Conservation (phyloP, 2,329 filamentous ascomycete species). For the Sclerotinia borealis region DNA sequence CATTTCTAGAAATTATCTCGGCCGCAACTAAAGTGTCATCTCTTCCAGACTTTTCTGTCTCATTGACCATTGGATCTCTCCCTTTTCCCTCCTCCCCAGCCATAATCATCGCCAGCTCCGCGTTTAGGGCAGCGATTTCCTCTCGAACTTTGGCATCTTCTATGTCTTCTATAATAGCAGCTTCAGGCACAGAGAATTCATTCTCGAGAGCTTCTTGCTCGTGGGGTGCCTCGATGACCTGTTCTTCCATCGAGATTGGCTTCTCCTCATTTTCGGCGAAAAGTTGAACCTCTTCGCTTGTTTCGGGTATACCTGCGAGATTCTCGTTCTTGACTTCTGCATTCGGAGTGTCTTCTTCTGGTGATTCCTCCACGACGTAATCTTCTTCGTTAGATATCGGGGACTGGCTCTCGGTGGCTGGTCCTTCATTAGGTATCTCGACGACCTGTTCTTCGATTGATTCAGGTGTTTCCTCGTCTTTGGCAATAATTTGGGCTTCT, state of each 20-base stretch:
- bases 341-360: not conserved
- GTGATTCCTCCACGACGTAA: rapidly evolving
- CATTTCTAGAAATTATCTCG: not conserved
- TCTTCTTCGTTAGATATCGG: rapidly evolving
- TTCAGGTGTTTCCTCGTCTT: not conserved
- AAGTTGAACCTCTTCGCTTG: not conserved
- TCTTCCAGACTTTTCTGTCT: not conserved
- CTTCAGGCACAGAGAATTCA: not conserved
- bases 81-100: not conserved
- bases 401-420: rapidly evolving
- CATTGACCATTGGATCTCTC: not conserved
- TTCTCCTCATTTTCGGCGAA: not conserved
- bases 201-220: not conserved
- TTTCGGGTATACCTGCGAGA: no score
- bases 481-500: not conserved
- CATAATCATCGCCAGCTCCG: not conserved
- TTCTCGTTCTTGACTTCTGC: not conserved
- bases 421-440: not conserved
- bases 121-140: not conserved
- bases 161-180: not conserved
- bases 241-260: not conserved
- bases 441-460: not conserved
- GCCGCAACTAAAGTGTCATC: not conserved
- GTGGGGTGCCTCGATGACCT: not conserved
- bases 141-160: not conserved